Base-by-base conservation (phyloP, 2,329 filamentous ascomycete species). In the Nothopassalora personata region DNA sequence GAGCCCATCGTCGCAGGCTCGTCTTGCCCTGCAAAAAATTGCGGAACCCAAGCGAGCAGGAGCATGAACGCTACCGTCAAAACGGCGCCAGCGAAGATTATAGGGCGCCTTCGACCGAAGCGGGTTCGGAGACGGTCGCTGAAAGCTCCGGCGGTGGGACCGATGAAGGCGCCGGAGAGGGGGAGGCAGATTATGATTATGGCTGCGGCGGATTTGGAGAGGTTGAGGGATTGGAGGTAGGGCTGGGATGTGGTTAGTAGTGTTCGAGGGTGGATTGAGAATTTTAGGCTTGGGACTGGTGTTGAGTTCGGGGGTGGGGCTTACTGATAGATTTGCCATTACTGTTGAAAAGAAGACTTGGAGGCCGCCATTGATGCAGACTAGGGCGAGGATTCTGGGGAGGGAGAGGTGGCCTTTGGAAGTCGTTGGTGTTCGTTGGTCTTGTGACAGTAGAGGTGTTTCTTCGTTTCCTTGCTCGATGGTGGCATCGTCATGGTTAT, bases 281-380 rank as follows among this genome's bases (percentile, higher is more conserved):
- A 2, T 23, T 23, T 23, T 23, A 23, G 23, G 23, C 23, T 23
- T 23, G 34, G 34, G 28, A 53, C 30, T 8, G 31, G 2, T 34
- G 2, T 34, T 34, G 31, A 13, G 19, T 9, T 34, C 9, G 1
- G 15, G 15, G 15, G 43, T 13, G 18, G 23, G 34, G 47, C 62
- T 11, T 55, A 64, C 62, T 11, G 59, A 33, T 28, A 65, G 54
- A 36, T 65, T 60, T 11, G 63, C 63, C 63, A 65, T 65, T 2
- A 63, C 58, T 7, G 63, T 65, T 1, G 63, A 65, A 31, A 65
- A 65, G 57, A 65, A 65, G 23, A 65, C 63, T 58, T 65, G 63
- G 1, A 65, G 59, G n/a, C 63, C 63, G 50, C 63, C 63, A 52
- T 65, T 63, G 52, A 65, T 62, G 47, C 59, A 62, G 23, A 60